Evolutionary conservation across 2,329 filamentous ascomycete species (phyloP), one percentile per base, ranked within the genome.

Genomic region (Didymella lethalis): DNA sequence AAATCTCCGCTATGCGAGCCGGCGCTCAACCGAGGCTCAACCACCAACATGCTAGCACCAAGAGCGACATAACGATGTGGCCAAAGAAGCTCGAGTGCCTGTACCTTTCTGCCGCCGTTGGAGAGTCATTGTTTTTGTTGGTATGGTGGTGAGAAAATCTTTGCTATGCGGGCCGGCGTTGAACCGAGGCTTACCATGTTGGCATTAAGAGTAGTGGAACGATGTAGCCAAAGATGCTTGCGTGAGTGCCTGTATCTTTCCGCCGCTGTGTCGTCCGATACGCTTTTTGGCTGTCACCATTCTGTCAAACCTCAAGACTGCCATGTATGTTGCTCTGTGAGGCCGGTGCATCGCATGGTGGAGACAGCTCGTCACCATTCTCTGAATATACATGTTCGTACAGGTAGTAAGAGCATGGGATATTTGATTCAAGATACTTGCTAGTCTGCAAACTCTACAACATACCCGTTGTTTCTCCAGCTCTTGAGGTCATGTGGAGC

Each of bases 41-140:
- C 18, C 18, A 18, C 18, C 18, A 18, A 18, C 18, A 18, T 18
- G 18, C 18, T 18, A 18, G 18, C 18, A 18, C 18, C 18, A 18
- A 18, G 18, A 18, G 18, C 18, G 18, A 18, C 18, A 18, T 18
- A 18, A 18, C 18, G 18, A 18, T 18, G 18, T 18, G 18, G 18
- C 18, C 18, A 1, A 18, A 18, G 18, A 18, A 18, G 18, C 18
- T 18, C 18, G 18, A 18, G 18, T 18, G 18, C 18, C 18, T 18
- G 18, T 18, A 18, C 18, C 18, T 18, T 18, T 18, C 18, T 18
- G 18, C 18, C 18, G 18, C 57, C 51, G 57, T 58, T 49, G 55
- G 55, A 58, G 55, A 58, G 55, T 40, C 36, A 40, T 40, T 3
- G 3, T 40, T 40, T 40, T 38, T 18, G 12, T 7, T 5, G 12